Evolutionary conservation across 2,329 filamentous ascomycete genomes (phyloP), one percentile per base, ranked within the genome.

Genomic region (Aspergillus brunneoviolaceus): DNA sequence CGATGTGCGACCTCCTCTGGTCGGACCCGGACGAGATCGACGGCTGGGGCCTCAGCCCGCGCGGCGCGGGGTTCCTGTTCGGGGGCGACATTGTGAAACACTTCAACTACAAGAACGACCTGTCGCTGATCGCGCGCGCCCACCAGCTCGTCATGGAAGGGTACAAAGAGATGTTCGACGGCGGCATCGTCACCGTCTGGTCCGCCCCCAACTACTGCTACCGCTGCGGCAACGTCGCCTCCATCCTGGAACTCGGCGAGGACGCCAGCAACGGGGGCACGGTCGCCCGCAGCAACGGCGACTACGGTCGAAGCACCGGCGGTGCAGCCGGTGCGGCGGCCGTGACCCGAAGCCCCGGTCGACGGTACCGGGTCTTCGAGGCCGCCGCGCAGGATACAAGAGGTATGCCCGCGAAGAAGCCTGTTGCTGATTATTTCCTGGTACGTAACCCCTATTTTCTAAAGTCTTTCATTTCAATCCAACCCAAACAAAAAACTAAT

Each of bases 131-230:
- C 65, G 95, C 94, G 19, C 87, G 95, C 58, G 95, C 95, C 1
- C 95, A 99, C 74, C 95, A 99, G 76, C 87, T 99, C 23, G 95
- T 99, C 65, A 99, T 98, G 95, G 95, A 99, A 75, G 95, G 95
- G 0, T 99, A 97, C 77, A 98, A 98, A 79, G 95, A 98, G 75
- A 98, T 98, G 93, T 99, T 98, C 72, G 92, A 96, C 73, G 89
- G 88, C 14, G 91, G 88, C 51, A 97, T 99, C 65, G 95, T 98
- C 48, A 99, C 95, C 0, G 95, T 99, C n/a, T 99, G 95, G 94
- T 96, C 91, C 0, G 93, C 93, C 10, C 93, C 93, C 0, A 97
- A 97, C 75, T 97, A 97, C 81, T 97, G 93, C 79, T 97, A 97
- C 79, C 87, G 92, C 64, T 97, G 93, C 72, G 93, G 93, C 57